Percentiles rank a stretch among this genome's conserved stretches.
phyloP scores from a whole-genome alignment of 371 early-diverging fungal species.

The Mortierella sp. region DNA sequence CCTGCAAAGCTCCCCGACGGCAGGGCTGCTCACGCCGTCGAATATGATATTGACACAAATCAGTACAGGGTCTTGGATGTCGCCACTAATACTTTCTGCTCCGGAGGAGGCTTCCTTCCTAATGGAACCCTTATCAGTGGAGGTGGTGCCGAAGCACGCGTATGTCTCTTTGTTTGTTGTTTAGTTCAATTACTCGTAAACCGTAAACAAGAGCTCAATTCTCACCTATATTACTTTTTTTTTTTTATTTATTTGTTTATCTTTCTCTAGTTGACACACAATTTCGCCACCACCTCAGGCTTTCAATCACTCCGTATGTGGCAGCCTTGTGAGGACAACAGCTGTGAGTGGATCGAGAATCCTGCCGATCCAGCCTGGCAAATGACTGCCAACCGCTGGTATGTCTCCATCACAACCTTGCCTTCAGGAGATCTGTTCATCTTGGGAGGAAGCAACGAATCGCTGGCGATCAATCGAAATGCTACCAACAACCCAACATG shows the following conservation, averaged over 20 bases:
- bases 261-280: constrained; percentile 12
- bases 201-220: too few relatives aligned
- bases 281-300: constrained; percentile 22
- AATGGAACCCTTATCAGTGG: constrained; percentile 72
- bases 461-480: constrained; percentile 62
- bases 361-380: constrained; percentile 42
- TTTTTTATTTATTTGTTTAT: neutral
- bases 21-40: constrained; percentile 42
- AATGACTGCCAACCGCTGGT: constrained; percentile 66
- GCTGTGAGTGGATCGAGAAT: constrained; percentile 61
- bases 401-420: constrained; percentile 69
- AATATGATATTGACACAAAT: constrained; percentile 66
- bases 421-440: constrained; percentile 71
- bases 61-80: constrained; percentile 61
- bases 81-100: constrained; percentile 74
- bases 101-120: constrained; percentile 69
- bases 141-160: constrained; percentile 65
- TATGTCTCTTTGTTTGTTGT: constrained; percentile 9
- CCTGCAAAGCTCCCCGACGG: constrained; percentile 43
- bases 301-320: constrained; percentile 66
- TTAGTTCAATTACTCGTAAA: neutral
- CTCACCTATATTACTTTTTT: neutral
- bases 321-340: constrained; percentile 63
- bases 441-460: constrained; percentile 66
- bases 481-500: constrained; percentile 65